Base-by-base conservation (phyloP, 345 rosid genomes). In the Lepidium sativum region DNA sequence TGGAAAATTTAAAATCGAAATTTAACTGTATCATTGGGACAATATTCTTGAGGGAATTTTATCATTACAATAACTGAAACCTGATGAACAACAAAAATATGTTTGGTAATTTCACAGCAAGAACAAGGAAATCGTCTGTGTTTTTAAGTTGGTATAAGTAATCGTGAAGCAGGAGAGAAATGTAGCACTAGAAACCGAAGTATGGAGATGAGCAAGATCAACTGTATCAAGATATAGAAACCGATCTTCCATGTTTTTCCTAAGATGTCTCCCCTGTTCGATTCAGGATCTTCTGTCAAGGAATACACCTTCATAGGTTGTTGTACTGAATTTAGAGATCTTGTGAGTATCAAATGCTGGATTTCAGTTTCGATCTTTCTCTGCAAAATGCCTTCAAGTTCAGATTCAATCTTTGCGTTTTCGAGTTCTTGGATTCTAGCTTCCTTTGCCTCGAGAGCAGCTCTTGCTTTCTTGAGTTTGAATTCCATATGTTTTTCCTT, bases 321-420 rank as follows among this genome's bases (percentile, higher is more conserved):
- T 80, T 53, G 81, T 63, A 77, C 60, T 58, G 79, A 74, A 69
- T 73, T 70, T 29, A 84, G 37, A 23, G 82, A 72, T 60, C 68
- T 75, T 7, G 48, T 57, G 55, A 89, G 69, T 41, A 81, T 69
- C 65, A 87, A 64, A 79, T 75, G 81, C 75, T 77, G 80, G n/a
- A 94, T 72, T 78, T 89, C 97, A 35, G 84, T 82, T 78, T 87
- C 92, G 0, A 94, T 77, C 82, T 76, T 84, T 73, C 80, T 81
- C 80, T 54, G 78, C 65, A 86, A 86, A 48, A 88, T 72, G 48
- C 68, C 68, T 75, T 89, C 97, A 7, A 86, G 69, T 72, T 87
- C 88, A 1, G 56, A 43, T 74, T 83, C 92, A 37, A 73, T 74
- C 76, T 77, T 84, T 29, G 72, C 42, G 45, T 78, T 79, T 70